Evolutionary conservation across 768 basidiomycete genomes (phyloP), one percentile per base, ranked within the genome.

Genomic region (Auricularia sp.): DNA sequence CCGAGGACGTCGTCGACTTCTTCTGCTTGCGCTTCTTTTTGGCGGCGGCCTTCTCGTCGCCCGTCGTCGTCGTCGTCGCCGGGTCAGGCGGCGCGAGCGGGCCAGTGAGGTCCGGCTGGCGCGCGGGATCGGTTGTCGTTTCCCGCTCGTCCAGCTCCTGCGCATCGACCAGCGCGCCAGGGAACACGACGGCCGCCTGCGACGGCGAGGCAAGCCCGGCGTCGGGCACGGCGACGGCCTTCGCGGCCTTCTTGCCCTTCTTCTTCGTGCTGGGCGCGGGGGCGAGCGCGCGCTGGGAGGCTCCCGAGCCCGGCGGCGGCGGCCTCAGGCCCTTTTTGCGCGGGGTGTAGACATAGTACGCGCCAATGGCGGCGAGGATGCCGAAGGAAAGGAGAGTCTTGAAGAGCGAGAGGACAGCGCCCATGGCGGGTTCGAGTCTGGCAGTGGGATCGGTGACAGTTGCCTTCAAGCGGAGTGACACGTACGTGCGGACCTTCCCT

Each of bases 321-420:
- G 56, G 34, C 29, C 24, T 14, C 24, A 24, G 16, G 7, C 29
- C 56, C 47, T 51, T 29, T 33, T 59, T 29, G 56, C 56, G 56
- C 56, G 56, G 56, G 24, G 24, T 59, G 56, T 59, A 59, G 56
- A 59, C 56, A 59, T 59, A 59, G 56, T 59, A 59, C 24, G 56
- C 56, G 56, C 56, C 56, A 18, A 59, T 59, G 29, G 56, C 56
- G 29, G 16, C 56, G 56, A 59, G 56, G 14, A 59, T 14, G 29
- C 11, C 56, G 29, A 59, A 59, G 21, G 56, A 35, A 29, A 35
- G 29, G 56, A 59, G 29, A 6, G 56, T 59, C 34, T 59, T 59
- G 56, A 59, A 2, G 29, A 59, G 14, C 16, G 56, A 59, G 56
- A 59, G 56, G 10, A 59, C 56, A 24, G 24, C 13, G 24, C 56